These are phyloP conservation scores for Aspergillus luchuensis DNA, from an alignment of 2,329 filamentous ascomycete genomes.

Conservation along the genomic window DNA sequence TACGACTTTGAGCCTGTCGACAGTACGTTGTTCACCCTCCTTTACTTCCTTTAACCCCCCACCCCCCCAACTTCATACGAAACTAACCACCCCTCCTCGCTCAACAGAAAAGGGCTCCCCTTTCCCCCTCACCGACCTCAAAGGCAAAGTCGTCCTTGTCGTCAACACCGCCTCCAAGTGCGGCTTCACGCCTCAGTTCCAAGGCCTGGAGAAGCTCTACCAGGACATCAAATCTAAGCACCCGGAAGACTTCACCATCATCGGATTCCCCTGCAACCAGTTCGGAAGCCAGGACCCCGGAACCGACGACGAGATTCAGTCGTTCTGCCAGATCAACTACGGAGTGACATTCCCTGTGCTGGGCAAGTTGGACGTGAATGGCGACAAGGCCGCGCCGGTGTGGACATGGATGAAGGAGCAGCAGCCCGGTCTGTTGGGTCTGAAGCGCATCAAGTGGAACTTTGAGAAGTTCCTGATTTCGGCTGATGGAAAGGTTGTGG, in stretches of 20 bases:
- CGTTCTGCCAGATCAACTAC: conserved; percentile 90
- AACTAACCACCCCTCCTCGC: conserved; percentile 11
- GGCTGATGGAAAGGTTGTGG: conserved; percentile 80
- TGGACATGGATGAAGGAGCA: conserved; percentile 72
- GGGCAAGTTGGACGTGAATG: conserved; percentile 93
- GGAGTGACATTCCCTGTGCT: conserved; percentile 89
- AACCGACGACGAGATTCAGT: conserved; percentile 75
- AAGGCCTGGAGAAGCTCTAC: conserved; percentile 87
- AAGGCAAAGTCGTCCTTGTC: conserved; percentile 90
- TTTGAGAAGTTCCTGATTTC: conserved; percentile 98
- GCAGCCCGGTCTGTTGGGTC: conserved; percentile 79
- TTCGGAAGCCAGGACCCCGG: conserved; percentile 91
- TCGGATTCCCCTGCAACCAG: conserved; percentile 99
- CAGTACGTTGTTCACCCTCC: conserved; percentile 46
- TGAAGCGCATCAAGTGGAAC: conserved; percentile 98
- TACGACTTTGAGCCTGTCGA: conserved; percentile 62
- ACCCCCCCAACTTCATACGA: neutral
- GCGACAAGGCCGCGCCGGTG: conserved; percentile 74
- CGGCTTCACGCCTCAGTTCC: conserved; percentile 96
- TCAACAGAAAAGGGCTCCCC: conserved; percentile 69
- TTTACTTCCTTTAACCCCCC: neutral
- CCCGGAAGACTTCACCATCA: conserved; percentile 76
- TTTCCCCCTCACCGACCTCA: conserved; percentile 69
- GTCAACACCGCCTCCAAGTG: conserved; percentile 99
- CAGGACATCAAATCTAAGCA: conserved; percentile 70